Percentiles rank a stretch among this genome's conserved stretches.
Evolutionary conservation across 371 early-diverging fungal genomes (phyloP).

Genomic region (Circinella minor): DNA sequence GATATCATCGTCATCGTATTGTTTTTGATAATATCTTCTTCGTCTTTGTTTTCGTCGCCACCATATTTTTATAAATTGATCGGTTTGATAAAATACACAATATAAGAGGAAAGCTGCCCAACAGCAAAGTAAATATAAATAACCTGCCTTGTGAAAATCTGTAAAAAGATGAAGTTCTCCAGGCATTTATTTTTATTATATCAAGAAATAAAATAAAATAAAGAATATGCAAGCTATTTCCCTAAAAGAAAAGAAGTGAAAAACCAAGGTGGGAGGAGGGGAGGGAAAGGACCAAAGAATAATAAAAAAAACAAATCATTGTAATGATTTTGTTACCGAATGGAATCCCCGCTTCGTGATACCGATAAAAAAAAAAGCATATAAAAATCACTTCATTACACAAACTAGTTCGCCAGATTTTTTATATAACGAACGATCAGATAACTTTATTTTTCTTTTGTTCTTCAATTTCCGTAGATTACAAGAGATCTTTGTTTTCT

Average conservation of each 20-base stretch:
- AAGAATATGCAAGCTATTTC: background rate
- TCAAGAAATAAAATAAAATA: background rate
- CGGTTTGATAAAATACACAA: slow-evolving; percentile 39
- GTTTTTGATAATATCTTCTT: background rate
- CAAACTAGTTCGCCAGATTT: background rate
- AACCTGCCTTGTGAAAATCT: slow-evolving; percentile 27
- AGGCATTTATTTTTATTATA: slow-evolving; percentile 7
- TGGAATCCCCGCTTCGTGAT: background rate
- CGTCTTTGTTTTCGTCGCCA: slow-evolving; percentile 24
- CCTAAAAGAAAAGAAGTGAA: background rate
- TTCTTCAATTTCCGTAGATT: no score
- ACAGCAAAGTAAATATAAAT: slow-evolving; percentile 38
- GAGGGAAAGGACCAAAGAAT: no score
- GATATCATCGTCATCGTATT: background rate
- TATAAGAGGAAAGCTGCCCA: slow-evolving; percentile 44
- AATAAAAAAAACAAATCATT: no score
- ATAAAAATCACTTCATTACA: no score
- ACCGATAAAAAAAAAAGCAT: no score
- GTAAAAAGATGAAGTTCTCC: slow-evolving; percentile 7
- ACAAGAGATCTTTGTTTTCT: background rate
- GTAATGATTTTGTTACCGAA: background rate
- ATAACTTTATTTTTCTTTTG: slow-evolving; percentile 6
- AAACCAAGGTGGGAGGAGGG: no score
- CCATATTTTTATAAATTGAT: slow-evolving; percentile 27
- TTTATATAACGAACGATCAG: background rate